These are phyloP conservation scores for Tardiomyces digboiensis DNA, from an alignment of 1,139 yeast species.

Conservation along the genomic window DNA sequence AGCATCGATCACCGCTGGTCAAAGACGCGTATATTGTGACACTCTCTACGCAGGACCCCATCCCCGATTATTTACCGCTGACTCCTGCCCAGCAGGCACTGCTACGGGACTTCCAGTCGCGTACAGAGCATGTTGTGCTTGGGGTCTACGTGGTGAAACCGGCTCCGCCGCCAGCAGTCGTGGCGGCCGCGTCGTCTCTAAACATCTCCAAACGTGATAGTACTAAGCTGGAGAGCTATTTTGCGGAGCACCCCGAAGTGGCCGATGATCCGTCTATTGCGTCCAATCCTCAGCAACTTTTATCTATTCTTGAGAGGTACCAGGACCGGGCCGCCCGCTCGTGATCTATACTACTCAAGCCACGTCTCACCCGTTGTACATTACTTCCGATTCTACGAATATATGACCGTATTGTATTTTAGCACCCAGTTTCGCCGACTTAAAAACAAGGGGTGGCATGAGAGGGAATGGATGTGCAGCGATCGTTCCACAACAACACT, in stretches of 20 bases:
- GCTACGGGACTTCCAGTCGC: constrained; percentile 3
- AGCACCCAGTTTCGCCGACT: too few relatives aligned
- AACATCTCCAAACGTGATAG: constrained; percentile 21
- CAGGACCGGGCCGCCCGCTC: constrained; percentile 5
- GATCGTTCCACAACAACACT: too few relatives aligned
- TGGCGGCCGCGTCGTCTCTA: constrained; percentile 1
- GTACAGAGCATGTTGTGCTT: constrained; percentile 7
- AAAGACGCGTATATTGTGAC: constrained; percentile 62
- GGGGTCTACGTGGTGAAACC: constrained; percentile 14
- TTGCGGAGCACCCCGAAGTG: constrained; percentile 17
- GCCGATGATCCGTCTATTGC: constrained; percentile 14
- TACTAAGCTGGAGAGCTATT: constrained; percentile 14
- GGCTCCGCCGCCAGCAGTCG: background rate
- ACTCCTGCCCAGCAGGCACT: constrained; percentile 8
- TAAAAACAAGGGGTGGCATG: too few relatives aligned
- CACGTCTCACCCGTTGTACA: background rate
- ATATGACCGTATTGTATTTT: background rate
- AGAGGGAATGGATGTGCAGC: too few relatives aligned
- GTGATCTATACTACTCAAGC: background rate
- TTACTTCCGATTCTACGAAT: background rate
- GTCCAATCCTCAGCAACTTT: constrained; percentile 19
- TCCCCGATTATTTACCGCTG: constrained; percentile 19
- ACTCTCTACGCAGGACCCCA: constrained; percentile 19
- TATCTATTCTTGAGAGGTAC: constrained; percentile 16
- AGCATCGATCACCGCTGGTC: constrained; percentile 37